phyloP scores from a whole-genome alignment of 495 filamentous ascomycete genomes.

The Tuber umbilicatum region DNA sequence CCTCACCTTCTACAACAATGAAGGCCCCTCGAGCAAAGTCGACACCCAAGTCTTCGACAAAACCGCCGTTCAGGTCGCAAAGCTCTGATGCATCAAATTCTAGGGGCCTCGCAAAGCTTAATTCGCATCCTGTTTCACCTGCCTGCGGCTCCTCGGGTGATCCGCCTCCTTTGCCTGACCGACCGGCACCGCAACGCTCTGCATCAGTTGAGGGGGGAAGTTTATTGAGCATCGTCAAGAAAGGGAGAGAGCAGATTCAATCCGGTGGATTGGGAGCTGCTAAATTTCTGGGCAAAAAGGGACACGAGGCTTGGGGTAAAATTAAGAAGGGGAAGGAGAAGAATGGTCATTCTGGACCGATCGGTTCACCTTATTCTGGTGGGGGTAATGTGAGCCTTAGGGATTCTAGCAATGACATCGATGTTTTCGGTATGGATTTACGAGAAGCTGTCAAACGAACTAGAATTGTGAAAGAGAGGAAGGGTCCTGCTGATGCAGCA shows the following conservation, averaged over 20 bases:
- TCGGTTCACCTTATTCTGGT: constrained; percentile 10
- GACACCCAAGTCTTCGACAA: constrained; percentile 21
- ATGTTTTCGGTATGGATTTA: constrained; percentile 41
- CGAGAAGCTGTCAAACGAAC: constrained; percentile 39
- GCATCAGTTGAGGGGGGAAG: constrained; percentile 37
- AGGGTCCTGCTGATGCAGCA: constrained; percentile 35
- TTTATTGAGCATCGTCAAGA: constrained; percentile 40
- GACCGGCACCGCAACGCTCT: constrained; percentile 36
- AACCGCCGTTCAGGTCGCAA: constrained; percentile 31
- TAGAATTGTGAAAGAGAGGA: constrained; percentile 37
- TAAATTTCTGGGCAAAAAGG: constrained; percentile 39
- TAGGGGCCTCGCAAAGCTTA: constrained; percentile 18
- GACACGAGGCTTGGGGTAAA: constrained; percentile 40
- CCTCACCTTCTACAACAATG: constrained; percentile 18
- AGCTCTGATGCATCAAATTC: constrained; percentile 23
- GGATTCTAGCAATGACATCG: constrained; percentile 41
- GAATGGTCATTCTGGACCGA: constrained; percentile 26
- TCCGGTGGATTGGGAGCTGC: constrained; percentile 37
- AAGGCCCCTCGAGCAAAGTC: constrained; percentile 22
- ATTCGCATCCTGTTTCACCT: constrained; percentile 36
- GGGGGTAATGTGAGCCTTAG: constrained; percentile 12
- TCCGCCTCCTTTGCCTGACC: constrained; percentile 28
- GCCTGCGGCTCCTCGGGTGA: constrained; percentile 16
- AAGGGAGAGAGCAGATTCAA: constrained; percentile 36
- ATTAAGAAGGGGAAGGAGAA: constrained; percentile 39